Percentiles rank a stretch among this genome's conserved stretches.
Evolutionary conservation across 306 rosid species (phyloP).

Genomic region (Gynostemma pentaphyllum): DNA sequence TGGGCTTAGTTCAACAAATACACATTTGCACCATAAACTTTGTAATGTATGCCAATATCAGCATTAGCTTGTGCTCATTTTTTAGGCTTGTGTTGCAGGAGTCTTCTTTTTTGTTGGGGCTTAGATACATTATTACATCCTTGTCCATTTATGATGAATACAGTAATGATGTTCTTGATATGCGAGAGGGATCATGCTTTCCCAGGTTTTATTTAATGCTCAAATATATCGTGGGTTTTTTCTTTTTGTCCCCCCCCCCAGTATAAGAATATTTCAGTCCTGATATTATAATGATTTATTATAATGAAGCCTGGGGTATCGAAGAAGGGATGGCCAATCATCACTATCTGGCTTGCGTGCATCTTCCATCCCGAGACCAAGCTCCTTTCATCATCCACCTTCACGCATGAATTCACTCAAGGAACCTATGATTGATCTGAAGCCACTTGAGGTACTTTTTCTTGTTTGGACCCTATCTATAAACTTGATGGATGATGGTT

Average conservation of each 20-base stretch:
- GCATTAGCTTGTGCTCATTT: background rate
- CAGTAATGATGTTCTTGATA: conserved; percentile 83
- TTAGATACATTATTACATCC: conserved; percentile 57
- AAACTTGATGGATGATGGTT: background rate
- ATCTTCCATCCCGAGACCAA: conserved; percentile 37
- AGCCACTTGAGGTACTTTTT: conserved; percentile 62
- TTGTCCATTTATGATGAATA: conserved; percentile 85
- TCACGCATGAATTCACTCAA: conserved; percentile 45
- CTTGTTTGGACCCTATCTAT: background rate
- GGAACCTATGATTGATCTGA: conserved; percentile 45
- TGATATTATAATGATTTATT: background rate
- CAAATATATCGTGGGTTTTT: background rate
- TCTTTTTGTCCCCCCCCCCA: background rate
- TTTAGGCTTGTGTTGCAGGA: conserved; percentile 50
- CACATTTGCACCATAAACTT: background rate
- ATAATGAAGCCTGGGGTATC: conserved; percentile 17
- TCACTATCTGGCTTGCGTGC: conserved; percentile 14
- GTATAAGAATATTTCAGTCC: background rate
- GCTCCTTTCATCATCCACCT: conserved; percentile 38
- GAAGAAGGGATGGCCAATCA: conserved; percentile 13
- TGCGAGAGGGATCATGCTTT: conserved; percentile 90
- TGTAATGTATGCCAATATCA: background rate
- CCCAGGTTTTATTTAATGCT: conserved; percentile 51
- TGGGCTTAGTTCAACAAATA: background rate
- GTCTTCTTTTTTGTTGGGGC: conserved; percentile 57